Evolutionary conservation across 139 green algal genomes (phyloP), one percentile per base, ranked within the genome.

Genomic region (Pycnococcus provasolii): DNA sequence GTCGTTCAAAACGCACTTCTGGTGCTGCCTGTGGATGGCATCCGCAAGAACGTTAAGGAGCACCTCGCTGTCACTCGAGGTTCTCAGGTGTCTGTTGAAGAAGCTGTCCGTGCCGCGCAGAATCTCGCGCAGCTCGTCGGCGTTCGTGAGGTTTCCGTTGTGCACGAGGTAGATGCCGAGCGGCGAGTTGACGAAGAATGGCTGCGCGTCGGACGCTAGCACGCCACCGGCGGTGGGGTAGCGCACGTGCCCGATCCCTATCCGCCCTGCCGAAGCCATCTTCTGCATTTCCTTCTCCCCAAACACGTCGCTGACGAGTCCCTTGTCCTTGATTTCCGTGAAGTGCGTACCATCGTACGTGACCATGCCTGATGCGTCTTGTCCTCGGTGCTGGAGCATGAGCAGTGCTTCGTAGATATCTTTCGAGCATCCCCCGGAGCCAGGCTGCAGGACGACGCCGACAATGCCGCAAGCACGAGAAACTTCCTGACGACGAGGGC

Each of bases 81-180:
- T 99, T 41, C 86, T 77, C 58, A 97, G 68, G 77, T 92, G 85
- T 58, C 91, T 77, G 73, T 87, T 83, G 77, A 95, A 94, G 80
- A 90, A 95, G 58, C 83, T 91, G 46, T 64, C 77, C 53, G 74
- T 80, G 65, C 89, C 58, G 48, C 75, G 65, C 69, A 75, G 84
- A 7, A 94, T 75, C 11, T 77, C 61, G 42, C 87, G 71, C 72
- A 97, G 79, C 70, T 93, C 79, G 6, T 87, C 79, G 11, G 88
- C 89, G 84, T 99, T 99, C 45, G 92, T 97, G 37, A 99, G 81
- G 88, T 99, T 99, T 67, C 92, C 94, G 71, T 99, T 99, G 85
- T 99, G 94, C 68, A 97, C 96, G 42, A 99, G 77, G 82, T 89
- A 97, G 59, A 95, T 97, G 66, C 87, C 94, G 45, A 99, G 84